Evolutionary conservation across 2,329 filamentous ascomycete genomes (phyloP).

Genomic region (Cordyceps tenuipes): DNA sequence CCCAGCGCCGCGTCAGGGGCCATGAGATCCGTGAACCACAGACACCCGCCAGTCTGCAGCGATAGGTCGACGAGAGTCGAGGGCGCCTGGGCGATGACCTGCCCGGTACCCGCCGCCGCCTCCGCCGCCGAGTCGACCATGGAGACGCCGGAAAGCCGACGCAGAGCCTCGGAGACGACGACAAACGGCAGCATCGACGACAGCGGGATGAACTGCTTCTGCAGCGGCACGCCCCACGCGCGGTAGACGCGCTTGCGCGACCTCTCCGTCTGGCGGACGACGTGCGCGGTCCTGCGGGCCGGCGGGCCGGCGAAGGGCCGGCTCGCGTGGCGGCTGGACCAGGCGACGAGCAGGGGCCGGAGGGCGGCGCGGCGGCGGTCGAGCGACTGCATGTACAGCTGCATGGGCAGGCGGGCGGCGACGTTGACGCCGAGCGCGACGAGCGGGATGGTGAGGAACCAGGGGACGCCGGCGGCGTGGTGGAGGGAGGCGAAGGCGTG

Average conservation of each 20-base stretch:
- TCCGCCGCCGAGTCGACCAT: constrained; percentile 13
- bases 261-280: constrained; percentile 19
- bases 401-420: constrained; percentile 38
- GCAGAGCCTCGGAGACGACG: constrained; percentile 40
- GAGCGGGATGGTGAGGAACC: constrained; percentile 47
- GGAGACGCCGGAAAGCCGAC: constrained; percentile 34
- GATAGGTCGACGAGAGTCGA: constrained; percentile 25
- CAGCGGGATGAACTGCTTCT: constrained; percentile 35
- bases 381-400: constrained; percentile 30
- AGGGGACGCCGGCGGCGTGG: constrained; percentile 40
- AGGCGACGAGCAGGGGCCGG: constrained; percentile 25
- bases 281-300: constrained; percentile 16
- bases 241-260: constrained; percentile 28
- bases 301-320: constrained; percentile 8
- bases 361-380: constrained; percentile 22
- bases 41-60: constrained; percentile 35
- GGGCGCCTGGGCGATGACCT: neutral
- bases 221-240: constrained; percentile 35
- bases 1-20: constrained; percentile 42
- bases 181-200: constrained; percentile 41
- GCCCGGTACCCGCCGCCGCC: neutral
- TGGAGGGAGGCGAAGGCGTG: constrained; percentile 38
- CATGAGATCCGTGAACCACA: constrained; percentile 50
- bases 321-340: constrained; percentile 21
- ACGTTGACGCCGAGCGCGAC: constrained; percentile 39